Evolutionary conservation across 1,284 basidiomycete genomes (phyloP).

Genomic region (Ganoderma meredithae): DNA sequence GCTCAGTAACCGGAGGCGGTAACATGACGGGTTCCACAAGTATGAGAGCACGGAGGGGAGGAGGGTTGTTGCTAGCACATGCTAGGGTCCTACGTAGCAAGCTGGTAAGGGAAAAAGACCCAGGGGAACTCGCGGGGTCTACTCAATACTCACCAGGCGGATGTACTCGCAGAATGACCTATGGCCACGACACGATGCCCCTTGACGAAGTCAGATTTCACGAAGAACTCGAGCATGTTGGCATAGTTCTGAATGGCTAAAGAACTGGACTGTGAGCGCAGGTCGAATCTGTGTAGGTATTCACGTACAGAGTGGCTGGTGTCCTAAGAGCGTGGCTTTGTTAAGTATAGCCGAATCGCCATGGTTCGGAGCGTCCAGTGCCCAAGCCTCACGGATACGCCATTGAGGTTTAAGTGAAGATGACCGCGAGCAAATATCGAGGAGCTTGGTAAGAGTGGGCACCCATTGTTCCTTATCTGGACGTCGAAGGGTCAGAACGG

Average conservation of each 20-base stretch:
- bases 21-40: slow-evolving; percentile 24
- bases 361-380: slow-evolving; percentile 50
- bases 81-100: background rate
- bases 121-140: background rate
- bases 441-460: slow-evolving; percentile 48
- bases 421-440: slow-evolving; percentile 40
- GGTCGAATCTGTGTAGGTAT: background rate
- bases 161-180: slow-evolving; percentile 21
- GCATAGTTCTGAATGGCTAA: slow-evolving; percentile 12
- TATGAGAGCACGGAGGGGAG: slow-evolving; percentile 13
- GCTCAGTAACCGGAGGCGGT: background rate
- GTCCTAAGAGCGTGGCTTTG: background rate
- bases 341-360: slow-evolving; percentile 18
- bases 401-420: slow-evolving; percentile 23
- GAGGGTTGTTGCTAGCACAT: background rate
- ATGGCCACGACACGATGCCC: slow-evolving; percentile 15
- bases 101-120: background rate
- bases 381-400: slow-evolving; percentile 57
- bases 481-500: too few relatives aligned
- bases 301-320: slow-evolving; percentile 8
- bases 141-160: slow-evolving; percentile 21
- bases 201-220: slow-evolving; percentile 12
- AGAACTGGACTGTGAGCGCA: background rate
- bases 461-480: slow-evolving; percentile 65
- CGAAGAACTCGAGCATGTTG: slow-evolving; percentile 9